Conservation (phyloP, 139 green algal genomes). For the Coelastrella sp. region DNA sequence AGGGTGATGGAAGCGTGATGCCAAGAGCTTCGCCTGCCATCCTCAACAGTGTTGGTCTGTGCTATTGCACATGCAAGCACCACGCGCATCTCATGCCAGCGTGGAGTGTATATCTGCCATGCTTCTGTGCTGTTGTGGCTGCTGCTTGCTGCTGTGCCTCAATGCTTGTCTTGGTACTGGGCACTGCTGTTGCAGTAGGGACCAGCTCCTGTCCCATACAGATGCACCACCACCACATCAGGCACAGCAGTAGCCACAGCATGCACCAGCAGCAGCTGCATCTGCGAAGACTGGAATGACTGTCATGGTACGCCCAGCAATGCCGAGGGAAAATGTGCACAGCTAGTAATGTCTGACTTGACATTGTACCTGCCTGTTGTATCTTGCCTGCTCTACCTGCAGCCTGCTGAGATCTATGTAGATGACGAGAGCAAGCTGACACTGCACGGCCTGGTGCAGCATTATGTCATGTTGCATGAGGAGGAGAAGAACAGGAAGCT, state of each 20-base stretch:
- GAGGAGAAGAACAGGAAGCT: slow-evolving; percentile 99
- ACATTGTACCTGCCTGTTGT: neutral
- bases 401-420: slow-evolving; percentile 77
- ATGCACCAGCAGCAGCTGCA: neutral
- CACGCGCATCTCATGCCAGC: neutral
- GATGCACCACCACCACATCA: neutral
- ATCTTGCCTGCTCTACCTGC: slow-evolving; percentile 13
- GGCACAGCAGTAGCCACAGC: neutral
- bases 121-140: neutral
- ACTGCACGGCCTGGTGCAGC: slow-evolving; percentile 99
- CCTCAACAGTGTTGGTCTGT: neutral
- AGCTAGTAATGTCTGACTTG: neutral
- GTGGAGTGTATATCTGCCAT: neutral
- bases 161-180: neutral
- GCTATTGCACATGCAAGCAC: neutral
- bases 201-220: neutral
- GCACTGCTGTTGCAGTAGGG: neutral
- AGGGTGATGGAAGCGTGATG: neutral
- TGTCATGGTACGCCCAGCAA: neutral
- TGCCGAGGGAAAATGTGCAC: neutral
- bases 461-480: slow-evolving; percentile 99
- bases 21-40: neutral
- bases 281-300: neutral
- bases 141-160: neutral
- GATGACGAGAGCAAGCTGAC: slow-evolving; percentile 99